Conservation (phyloP, 495 filamentous ascomycete genomes). For the Penicillium silybi region DNA sequence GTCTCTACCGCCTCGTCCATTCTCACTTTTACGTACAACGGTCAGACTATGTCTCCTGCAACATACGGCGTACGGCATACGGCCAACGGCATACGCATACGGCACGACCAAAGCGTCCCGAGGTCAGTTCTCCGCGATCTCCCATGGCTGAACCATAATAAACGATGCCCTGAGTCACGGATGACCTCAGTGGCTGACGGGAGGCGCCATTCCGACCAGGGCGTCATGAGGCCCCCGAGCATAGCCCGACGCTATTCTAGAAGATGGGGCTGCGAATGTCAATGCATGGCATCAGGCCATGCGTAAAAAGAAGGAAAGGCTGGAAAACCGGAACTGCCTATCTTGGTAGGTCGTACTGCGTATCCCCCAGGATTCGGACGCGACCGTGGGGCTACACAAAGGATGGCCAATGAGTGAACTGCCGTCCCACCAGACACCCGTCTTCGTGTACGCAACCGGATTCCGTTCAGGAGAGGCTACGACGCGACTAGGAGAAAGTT, state of each 20-base stretch:
- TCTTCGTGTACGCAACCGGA: too few species aligned
- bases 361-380: conserved; percentile 21
- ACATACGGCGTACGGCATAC: not conserved
- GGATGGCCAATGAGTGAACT: not conserved
- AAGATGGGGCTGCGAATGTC: not conserved
- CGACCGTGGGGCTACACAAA: conserved; percentile 7
- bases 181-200: conserved; percentile 23
- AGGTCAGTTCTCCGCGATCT: conserved; percentile 10
- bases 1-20: too few species aligned
- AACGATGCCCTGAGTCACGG: conserved; percentile 1
- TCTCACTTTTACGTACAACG: too few species aligned
- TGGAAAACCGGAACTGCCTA: conserved; percentile 23
- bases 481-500: not conserved
- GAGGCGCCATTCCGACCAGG: conserved; percentile 11
- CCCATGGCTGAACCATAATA: conserved; percentile 8
- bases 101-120: not conserved
- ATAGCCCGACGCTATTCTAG: conserved; percentile 4
- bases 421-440: too few species aligned
- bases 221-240: not conserved
- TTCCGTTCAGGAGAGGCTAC: not conserved
- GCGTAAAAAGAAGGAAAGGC: not conserved
- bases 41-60: not conserved
- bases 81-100: not conserved
- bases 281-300: conserved; percentile 3
- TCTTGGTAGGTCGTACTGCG: conserved; percentile 9